Base-by-base conservation (phyloP, 2,329 filamentous ascomycete species). In the Fusarium newnesense region DNA sequence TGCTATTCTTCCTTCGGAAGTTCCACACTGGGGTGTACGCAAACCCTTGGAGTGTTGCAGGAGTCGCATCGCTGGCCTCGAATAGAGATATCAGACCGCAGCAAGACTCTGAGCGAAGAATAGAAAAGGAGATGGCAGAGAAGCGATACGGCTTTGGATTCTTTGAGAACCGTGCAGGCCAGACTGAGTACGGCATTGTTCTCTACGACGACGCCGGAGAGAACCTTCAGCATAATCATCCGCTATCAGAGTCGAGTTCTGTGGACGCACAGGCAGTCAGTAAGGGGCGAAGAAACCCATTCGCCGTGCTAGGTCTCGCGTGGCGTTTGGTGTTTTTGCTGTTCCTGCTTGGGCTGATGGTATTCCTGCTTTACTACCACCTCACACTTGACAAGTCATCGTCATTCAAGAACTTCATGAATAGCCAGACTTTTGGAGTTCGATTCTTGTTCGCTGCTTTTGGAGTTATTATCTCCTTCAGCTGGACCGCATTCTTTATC, bases 361-460 rank as follows among this genome's bases (percentile, higher is more conserved):
- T 75, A 9, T 75, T 86, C 16, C 75, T 85, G n/a, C 75, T 84
- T 12, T 85, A 83, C 60, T 86, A 85, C 64, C 72, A 74, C 30
- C 62, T 76, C 74, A 84, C 73, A 47, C 81, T 75, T 26, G 44
- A 78, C 67, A 37, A 75, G 66, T 28, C 67, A n/a, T 74, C 67
- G 12, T 54, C 40, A 80, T 86, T 67, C 80, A 83, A 67, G 70
- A 74, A 21, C 81, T 85, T 69, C 80, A 78, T 86, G 79, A 82
- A 84, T 28, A 79, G 80, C 26, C 81, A 85, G 69, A 80, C 76
- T 1, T 85, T 86, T 62, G 84, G 84, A 6, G 81, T 84, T 7
- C 79, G 85, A 16, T 86, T 87, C 64, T 69, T 86, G 16, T 82
- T 85, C 63, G 83, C 85, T 15, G 75, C 79, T 2, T 66, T 85